Evolutionary conservation across 148 eudicot genomes (phyloP).

Genomic region (Amaranthus cruentus): DNA sequence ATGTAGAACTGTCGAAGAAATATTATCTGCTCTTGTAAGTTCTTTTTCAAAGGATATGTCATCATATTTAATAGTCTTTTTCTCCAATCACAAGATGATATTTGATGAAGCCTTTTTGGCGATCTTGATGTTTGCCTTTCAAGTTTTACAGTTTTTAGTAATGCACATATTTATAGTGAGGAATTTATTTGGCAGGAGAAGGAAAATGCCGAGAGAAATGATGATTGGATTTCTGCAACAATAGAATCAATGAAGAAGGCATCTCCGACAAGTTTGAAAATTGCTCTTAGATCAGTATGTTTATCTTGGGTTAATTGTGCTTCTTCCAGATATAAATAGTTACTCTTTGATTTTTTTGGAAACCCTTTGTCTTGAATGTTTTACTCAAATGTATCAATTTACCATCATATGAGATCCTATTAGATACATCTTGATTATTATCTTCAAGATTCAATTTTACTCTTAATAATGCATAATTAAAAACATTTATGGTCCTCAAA

Average conservation of each 20-base stretch:
- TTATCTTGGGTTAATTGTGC: not conserved
- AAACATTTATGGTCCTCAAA: too few relatives aligned
- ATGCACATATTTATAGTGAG: not conserved
- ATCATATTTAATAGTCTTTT: not conserved
- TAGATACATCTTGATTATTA: too few relatives aligned
- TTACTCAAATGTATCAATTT: too few relatives aligned
- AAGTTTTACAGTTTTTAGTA: not conserved
- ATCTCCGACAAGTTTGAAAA: slow-evolving; percentile 89
- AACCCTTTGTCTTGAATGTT: not conserved
- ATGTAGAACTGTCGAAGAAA: slow-evolving; percentile 68
- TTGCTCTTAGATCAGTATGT: slow-evolving; percentile 81
- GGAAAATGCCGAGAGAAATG: slow-evolving; percentile 39
- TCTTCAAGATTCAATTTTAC: too few relatives aligned
- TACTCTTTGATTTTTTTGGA: not conserved
- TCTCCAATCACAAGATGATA: not conserved
- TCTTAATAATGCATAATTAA: too few relatives aligned
- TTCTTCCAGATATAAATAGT: too few relatives aligned
- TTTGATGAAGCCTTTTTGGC: not conserved
- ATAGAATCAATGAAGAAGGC: slow-evolving; percentile 65
- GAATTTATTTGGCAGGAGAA: slow-evolving; percentile 48
- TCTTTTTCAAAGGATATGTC: slow-evolving; percentile 6
- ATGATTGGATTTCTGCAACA: slow-evolving; percentile 71
- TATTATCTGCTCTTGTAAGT: slow-evolving; percentile 70
- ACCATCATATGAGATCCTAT: too few relatives aligned
- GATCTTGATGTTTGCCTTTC: not conserved